Conservation (phyloP, 2,329 filamentous ascomycete genomes). For the Diaporthe capsici region DNA sequence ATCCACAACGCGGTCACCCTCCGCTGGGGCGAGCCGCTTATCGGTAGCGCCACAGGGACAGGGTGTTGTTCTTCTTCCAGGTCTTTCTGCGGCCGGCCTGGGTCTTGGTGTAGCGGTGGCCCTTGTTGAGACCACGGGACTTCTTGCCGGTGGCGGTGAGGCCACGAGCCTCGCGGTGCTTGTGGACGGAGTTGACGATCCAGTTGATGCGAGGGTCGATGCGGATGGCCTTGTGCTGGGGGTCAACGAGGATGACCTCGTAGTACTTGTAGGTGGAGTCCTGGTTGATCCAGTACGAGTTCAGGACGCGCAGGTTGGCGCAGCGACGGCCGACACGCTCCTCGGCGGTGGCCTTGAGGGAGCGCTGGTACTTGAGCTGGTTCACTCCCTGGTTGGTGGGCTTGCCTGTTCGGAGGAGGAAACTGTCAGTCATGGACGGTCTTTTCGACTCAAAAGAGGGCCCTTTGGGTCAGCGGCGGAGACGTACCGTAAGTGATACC, state of each 20-base stretch:
- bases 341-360: slow-evolving; percentile 96
- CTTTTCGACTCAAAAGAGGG: background rate
- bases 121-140: slow-evolving; percentile 99
- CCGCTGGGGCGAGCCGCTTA: slow-evolving; percentile 61
- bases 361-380: slow-evolving; percentile 99
- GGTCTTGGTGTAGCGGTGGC: slow-evolving; percentile 99
- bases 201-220: slow-evolving; percentile 99
- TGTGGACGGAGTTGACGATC: slow-evolving; percentile 99
- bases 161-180: slow-evolving; percentile 98
- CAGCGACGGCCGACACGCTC: slow-evolving; percentile 99
- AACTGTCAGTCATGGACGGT: slow-evolving; percentile 14
- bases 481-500: slow-evolving; percentile 95
- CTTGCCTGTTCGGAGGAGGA: slow-evolving; percentile 78
- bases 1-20: slow-evolving; percentile 25
- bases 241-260: slow-evolving; percentile 99
- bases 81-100: slow-evolving; percentile 97
- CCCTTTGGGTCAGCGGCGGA: background rate
- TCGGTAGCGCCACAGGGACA: slow-evolving; percentile 98
- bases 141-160: slow-evolving; percentile 99
- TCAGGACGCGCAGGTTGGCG: slow-evolving; percentile 98
- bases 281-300: slow-evolving; percentile 99
- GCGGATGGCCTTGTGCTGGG: slow-evolving; percentile 99
- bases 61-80: slow-evolving; percentile 99
- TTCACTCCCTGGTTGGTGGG: slow-evolving; percentile 99
- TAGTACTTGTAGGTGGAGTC: slow-evolving; percentile 99